Evolutionary conservation across 2,329 filamentous ascomycete species (phyloP).

Genomic region (Pseudogymnoascus sp.): DNA sequence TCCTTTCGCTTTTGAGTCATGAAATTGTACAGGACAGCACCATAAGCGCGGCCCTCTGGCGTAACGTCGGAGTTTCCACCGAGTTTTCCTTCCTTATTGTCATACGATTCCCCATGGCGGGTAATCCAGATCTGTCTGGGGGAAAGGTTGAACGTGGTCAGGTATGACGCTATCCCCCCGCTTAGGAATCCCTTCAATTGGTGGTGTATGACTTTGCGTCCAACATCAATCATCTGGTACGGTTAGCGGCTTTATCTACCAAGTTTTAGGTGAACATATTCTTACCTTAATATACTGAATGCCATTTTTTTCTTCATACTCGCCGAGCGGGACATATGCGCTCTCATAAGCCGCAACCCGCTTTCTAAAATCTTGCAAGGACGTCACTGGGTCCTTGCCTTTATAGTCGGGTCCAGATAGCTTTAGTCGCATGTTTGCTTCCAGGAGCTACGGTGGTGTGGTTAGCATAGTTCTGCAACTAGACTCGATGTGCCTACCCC

Average conservation of each 20-base stretch:
- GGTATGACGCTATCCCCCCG: constrained; percentile 84
- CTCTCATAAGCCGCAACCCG: constrained; percentile 90
- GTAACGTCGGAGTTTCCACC: constrained; percentile 85
- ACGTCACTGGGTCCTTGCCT: constrained; percentile 79
- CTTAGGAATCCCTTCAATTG: constrained; percentile 88
- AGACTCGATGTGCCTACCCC: constrained; percentile 34
- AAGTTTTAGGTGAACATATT: not conserved
- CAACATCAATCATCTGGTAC: constrained; percentile 83
- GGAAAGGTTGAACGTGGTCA: constrained; percentile 93
- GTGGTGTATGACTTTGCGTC: constrained; percentile 85
- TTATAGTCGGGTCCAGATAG: constrained; percentile 93
- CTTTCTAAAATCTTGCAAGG: constrained; percentile 84
- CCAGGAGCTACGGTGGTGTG: constrained; percentile 49
- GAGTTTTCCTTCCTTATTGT: constrained; percentile 82
- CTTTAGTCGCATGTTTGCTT: constrained; percentile 96
- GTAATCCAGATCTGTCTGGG: constrained; percentile 98
- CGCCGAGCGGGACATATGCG: constrained; percentile 82
- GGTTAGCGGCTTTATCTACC: not conserved
- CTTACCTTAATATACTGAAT: constrained; percentile 82
- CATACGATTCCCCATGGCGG: constrained; percentile 80
- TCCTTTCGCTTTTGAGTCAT: constrained; percentile 70
- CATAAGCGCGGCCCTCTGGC: constrained; percentile 71
- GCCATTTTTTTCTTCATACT: constrained; percentile 82
- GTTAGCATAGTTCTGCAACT: constrained; percentile 11
- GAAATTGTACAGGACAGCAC: constrained; percentile 70